phyloP scores from a whole-genome alignment of 2,329 filamentous ascomycete genomes.

The Ceratocystis cacaofunesta region DNA sequence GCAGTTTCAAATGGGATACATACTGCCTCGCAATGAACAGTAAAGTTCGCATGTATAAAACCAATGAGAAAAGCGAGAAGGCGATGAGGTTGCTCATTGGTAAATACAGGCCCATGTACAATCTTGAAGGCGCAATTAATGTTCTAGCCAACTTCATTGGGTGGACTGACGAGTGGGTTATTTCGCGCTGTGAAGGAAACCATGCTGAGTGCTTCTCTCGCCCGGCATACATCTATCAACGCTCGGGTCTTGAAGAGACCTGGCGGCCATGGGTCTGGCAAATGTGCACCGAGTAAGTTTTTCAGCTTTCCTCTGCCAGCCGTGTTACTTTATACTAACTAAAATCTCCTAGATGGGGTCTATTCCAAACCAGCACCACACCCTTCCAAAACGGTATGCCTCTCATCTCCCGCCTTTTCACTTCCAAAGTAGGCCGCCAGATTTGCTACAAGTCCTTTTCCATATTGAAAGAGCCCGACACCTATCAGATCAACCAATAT shows the following conservation, averaged over 20 bases:
- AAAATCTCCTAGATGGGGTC: constrained; percentile 49
- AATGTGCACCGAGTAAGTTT: constrained; percentile 37
- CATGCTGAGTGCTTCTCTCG: constrained; percentile 29
- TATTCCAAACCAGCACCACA: constrained; percentile 56
- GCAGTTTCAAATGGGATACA: constrained; percentile 28
- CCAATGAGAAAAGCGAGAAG: constrained; percentile 21
- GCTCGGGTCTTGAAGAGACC: constrained; percentile 13
- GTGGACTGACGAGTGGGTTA: constrained; percentile 25
- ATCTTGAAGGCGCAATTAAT: constrained; percentile 27
- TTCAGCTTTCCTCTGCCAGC: background rate
- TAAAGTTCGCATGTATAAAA: constrained; percentile 27
- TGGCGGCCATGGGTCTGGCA: constrained; percentile 34
- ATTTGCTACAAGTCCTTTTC: constrained; percentile 57
- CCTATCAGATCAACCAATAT: constrained; percentile 57
- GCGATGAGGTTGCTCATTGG: constrained; percentile 24
- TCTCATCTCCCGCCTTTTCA: constrained; percentile 55
- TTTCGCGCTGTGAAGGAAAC: constrained; percentile 19
- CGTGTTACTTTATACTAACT: background rate
- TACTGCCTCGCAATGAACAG: constrained; percentile 37
- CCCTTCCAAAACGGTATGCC: constrained; percentile 50
- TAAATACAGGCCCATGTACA: constrained; percentile 28
- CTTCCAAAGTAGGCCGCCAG: constrained; percentile 44
- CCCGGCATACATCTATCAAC: constrained; percentile 21
- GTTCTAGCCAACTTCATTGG: constrained; percentile 40
- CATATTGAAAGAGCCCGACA: constrained; percentile 47